Percentiles rank a stretch among this genome's conserved stretches.
Evolutionary conservation across 2,329 filamentous ascomycete genomes (phyloP).

Genomic region (Paramyrothecium sp.): DNA sequence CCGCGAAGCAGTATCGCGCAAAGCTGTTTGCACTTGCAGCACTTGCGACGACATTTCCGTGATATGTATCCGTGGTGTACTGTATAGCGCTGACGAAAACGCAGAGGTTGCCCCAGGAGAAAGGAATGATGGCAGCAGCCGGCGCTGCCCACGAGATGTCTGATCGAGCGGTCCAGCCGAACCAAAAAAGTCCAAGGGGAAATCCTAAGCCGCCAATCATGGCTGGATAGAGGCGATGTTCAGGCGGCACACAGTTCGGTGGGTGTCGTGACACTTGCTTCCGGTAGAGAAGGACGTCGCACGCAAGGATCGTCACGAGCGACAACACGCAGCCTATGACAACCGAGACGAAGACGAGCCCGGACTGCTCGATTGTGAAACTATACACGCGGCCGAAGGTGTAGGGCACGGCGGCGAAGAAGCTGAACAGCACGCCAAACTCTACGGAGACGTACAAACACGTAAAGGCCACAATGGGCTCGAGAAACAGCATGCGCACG

Average conservation of each 20-base stretch:
- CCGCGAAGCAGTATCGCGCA: constrained; percentile 53
- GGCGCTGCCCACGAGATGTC: constrained; percentile 50
- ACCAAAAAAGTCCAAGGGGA: constrained; percentile 57
- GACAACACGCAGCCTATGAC: constrained; percentile 44
- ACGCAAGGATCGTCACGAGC: constrained; percentile 36
- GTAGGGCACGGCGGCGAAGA: constrained; percentile 51
- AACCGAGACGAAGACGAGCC: constrained; percentile 44
- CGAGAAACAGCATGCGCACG: constrained; percentile 56
- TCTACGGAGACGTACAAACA: constrained; percentile 49
- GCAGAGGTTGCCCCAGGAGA: constrained; percentile 59
- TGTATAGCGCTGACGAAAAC: constrained; percentile 53
- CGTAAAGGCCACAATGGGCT: constrained; percentile 61
- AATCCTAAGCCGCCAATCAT: constrained; percentile 57
- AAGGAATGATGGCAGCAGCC: constrained; percentile 50
- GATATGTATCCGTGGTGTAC: constrained; percentile 57
- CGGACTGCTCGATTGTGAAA: constrained; percentile 41
- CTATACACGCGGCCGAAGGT: constrained; percentile 43
- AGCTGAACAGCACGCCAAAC: constrained; percentile 51
- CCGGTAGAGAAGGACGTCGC: constrained; percentile 40
- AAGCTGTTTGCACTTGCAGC: constrained; percentile 60
- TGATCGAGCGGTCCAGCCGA: constrained; percentile 52
- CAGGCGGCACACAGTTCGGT: constrained; percentile 41
- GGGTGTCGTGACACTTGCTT: constrained; percentile 29
- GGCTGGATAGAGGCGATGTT: constrained; percentile 58
- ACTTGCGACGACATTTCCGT: constrained; percentile 53